Conservation (phyloP, 768 basidiomycete genomes). For the Exsudoporus frostii region DNA sequence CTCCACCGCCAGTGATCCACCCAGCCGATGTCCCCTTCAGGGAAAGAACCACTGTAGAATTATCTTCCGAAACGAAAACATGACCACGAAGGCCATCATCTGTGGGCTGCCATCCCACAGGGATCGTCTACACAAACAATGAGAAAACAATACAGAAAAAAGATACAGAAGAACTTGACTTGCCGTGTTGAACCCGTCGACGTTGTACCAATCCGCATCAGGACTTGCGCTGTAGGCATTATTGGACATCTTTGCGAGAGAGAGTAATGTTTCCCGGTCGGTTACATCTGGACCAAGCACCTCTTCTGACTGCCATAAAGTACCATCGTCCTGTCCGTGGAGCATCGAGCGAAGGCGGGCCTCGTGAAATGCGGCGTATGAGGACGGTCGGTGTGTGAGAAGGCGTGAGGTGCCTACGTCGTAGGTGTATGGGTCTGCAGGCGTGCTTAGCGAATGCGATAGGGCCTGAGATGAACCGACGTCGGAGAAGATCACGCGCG, state of each 20-base stretch:
- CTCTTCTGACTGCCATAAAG: conserved; percentile 65
- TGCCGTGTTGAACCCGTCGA: conserved; percentile 64
- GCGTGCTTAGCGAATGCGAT: conserved; percentile 22
- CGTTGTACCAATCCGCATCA: conserved; percentile 67
- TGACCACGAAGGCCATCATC: conserved; percentile 93
- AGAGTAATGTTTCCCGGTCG: conserved; percentile 66
- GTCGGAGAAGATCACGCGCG: conserved; percentile 59
- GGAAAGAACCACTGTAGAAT: conserved; percentile 81
- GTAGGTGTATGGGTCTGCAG: conserved; percentile 35
- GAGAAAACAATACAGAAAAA: background rate
- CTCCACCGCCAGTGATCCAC: conserved; percentile 65
- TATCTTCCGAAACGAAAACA: conserved; percentile 79
- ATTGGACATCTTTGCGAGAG: conserved; percentile 85
- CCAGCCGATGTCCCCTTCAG: conserved; percentile 92
- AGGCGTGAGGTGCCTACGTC: conserved; percentile 40
- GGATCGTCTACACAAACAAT: conserved; percentile 44
- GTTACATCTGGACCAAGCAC: conserved; percentile 68
- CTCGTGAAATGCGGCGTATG: conserved; percentile 31
- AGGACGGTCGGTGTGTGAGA: conserved; percentile 46
- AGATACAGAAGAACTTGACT: conserved; percentile 14
- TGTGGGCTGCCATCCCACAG: conserved; percentile 88
- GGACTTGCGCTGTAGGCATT: conserved; percentile 69
- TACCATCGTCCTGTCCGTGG: conserved; percentile 35
- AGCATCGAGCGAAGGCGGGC: conserved; percentile 39
- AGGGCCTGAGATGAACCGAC: conserved; percentile 34